Evolutionary conservation across 345 rosid species (phyloP), one percentile per base, ranked within the genome.

Genomic region (Chamaenerion angustifolium): DNA sequence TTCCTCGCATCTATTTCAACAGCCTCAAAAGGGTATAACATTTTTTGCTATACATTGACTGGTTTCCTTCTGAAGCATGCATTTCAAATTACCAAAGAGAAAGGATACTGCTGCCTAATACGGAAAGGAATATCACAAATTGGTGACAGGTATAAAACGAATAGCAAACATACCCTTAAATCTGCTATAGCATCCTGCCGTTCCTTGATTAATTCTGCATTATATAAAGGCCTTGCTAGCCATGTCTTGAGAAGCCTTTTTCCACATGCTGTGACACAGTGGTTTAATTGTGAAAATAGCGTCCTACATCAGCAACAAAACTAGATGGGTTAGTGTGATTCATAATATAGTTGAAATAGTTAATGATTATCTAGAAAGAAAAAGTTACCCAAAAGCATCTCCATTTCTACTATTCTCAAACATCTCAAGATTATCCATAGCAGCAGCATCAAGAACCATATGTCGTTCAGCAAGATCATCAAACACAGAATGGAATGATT

Each of bases 391-490:
- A 17, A 81, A 78, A 61, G 76, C 50, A 60, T 75, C 94, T 63
- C 96, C 96, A 58, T 78, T 80, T 74, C 71, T 75, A 72, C 72
- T 82, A 74, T 92, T 92, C 78, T 92, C 96, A 74, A 87, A 92
- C 67, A 92, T 73, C 71, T 92, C 98, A 59, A 92, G 96, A 79
- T 87, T 92, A 61, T 92, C 98, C 37, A 92, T 62, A 45, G 95
- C 98, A 62, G 95, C 77, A 62, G 98, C 95, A 80, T 92, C 96
- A 59, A 92, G 94, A 71, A 87, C 74, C 83, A 87, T 73, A 66
- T 86, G 80, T 56, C 76, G 82, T 77, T 74, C 73, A 46, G 74
- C 63, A 69, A 72, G 50, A 58, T 71, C 63, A 59, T 68, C 44
- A 46, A 76, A 80, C 48, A 67, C 78, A 66, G 79, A 67, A 76